Conservation (phyloP, 2,329 filamentous ascomycete genomes). For the Cladosporium sp. region DNA sequence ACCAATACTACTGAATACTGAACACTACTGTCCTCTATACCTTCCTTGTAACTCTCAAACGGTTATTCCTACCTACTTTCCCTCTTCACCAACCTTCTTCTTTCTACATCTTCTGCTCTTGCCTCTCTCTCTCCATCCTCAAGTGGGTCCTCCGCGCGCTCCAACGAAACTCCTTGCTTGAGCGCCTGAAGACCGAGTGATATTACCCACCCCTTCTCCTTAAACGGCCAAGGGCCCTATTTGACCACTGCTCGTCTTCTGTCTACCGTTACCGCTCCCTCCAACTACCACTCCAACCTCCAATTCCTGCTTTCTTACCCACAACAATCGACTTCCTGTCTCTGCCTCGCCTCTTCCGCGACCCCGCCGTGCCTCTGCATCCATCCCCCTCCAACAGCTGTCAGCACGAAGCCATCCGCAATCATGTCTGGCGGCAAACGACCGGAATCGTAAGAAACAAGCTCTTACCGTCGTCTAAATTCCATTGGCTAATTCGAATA, state of each 20-base stretch:
- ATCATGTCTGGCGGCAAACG: conserved; percentile 7
- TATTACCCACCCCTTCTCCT: conserved; percentile 12
- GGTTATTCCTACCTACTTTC: neutral
- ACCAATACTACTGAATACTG: too few species aligned
- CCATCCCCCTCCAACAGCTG: neutral
- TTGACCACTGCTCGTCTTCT: neutral
- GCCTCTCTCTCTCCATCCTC: conserved; percentile 3
- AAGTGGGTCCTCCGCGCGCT: conserved; percentile 4
- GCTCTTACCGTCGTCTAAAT: neutral
- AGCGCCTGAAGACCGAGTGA: neutral
- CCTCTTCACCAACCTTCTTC: neutral
- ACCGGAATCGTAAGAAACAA: conserved; percentile 7
- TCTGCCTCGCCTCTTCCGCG: neutral
- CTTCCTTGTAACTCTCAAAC: too few species aligned
- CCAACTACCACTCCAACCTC: neutral
- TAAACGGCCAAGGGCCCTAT: conserved; percentile 6
- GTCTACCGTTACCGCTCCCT: neutral
- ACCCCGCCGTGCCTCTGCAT: neutral
- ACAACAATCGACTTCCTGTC: neutral
- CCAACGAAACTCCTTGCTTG: conserved; percentile 5
- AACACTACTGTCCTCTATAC: too few species aligned
- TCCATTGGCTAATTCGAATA: neutral
- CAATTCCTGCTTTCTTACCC: neutral
- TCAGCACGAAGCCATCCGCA: neutral
- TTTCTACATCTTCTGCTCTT: conserved; percentile 1